phyloP scores from a whole-genome alignment of 352 stramenopile species.

The Phytophthora hibernalis region DNA sequence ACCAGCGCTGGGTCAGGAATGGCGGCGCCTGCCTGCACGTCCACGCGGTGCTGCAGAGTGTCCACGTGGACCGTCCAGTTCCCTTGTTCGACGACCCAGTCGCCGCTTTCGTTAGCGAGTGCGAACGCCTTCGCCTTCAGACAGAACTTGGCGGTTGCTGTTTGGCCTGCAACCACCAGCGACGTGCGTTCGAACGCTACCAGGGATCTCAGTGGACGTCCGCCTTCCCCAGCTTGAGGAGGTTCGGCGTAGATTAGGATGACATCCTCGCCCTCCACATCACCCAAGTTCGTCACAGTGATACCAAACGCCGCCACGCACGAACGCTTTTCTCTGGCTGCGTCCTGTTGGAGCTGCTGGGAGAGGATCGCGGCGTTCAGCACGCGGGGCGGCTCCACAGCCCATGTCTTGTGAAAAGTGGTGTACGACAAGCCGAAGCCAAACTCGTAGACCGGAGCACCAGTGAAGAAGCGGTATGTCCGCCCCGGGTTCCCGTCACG shows the following conservation, averaged over 20 bases:
- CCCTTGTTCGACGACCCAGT: conserved; percentile 45
- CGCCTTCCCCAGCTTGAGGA: conserved; percentile 34
- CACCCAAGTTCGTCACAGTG: conserved; percentile 54
- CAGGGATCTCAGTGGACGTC: conserved; percentile 57
- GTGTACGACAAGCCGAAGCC: conserved; percentile 86
- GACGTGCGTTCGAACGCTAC: conserved; percentile 63
- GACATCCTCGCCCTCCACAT: conserved; percentile 46
- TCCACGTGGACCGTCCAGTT: conserved; percentile 52
- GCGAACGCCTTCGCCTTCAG: conserved; percentile 50
- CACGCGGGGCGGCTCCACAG: conserved; percentile 10
- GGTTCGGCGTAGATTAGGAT: conserved; percentile 51
- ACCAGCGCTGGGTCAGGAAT: neutral
- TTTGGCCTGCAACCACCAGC: conserved; percentile 35
- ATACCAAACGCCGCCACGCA: conserved; percentile 39
- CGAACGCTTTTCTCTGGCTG: conserved; percentile 3
- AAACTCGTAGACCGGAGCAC: conserved; percentile 72
- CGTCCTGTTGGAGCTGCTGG: conserved; percentile 13
- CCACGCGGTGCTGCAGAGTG: conserved; percentile 38
- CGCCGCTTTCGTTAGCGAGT: conserved; percentile 44
- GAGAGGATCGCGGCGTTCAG: conserved; percentile 21
- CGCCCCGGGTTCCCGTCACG: conserved; percentile 65
- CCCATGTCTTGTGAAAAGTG: conserved; percentile 61
- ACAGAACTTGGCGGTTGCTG: conserved; percentile 37
- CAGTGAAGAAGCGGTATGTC: conserved; percentile 89
- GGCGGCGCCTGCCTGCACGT: conserved; percentile 20